Evolutionary conservation across 352 stramenopile genomes (phyloP), one percentile per base, ranked within the genome.

Genomic region (Pythium myriotylum): DNA sequence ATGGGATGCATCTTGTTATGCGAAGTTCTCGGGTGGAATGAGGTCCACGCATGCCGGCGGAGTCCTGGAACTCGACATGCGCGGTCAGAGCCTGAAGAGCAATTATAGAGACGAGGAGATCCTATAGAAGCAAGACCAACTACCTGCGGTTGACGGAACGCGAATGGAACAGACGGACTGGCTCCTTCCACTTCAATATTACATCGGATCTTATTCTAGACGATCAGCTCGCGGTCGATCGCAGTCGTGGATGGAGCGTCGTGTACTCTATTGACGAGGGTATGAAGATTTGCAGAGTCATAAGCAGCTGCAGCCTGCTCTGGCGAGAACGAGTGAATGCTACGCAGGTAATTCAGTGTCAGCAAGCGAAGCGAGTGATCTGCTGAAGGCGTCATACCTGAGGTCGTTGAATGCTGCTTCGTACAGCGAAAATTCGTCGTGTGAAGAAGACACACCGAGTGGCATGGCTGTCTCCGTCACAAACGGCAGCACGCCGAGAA

Each of bases 391-490:
- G 10, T 10, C 49, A 22, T 40, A 84, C 76, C 76, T 84, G 51
- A 76, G 59, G 67, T 94, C 85, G 67, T 92, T 91, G 45, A 94
- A 94, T 2, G 85, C 83, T 1, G 85, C 73, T 54, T 92, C 85
- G 52, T 90, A 91, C 13, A 77, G 66, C 4, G 59, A 27, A 26
- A 85, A 89, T 16, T 91, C 78, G 23, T 79, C 67, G 58, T 90
- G 79, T 3, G 27, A 56, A 57, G 80, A 79, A 50, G 55, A 8
- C 20, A 92, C 59, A 8, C 71, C 72, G 17, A 68, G 70, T 1
- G 72, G 41, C 16, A 94, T 64, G 24, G 59, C 22, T 17, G 71
- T 60, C 67, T 92, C 83, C 19, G 61, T 37, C 27, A 88, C 14
- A 23, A 77, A 89, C 13, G 81, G 79, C 8, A 89, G 48, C 10